A percentile compares a stretch with the other conserved stretches of the same genome.
Evolutionary conservation across 148 eudicot genomes (phyloP).

Genomic region (Pharnaceum exiguum): DNA sequence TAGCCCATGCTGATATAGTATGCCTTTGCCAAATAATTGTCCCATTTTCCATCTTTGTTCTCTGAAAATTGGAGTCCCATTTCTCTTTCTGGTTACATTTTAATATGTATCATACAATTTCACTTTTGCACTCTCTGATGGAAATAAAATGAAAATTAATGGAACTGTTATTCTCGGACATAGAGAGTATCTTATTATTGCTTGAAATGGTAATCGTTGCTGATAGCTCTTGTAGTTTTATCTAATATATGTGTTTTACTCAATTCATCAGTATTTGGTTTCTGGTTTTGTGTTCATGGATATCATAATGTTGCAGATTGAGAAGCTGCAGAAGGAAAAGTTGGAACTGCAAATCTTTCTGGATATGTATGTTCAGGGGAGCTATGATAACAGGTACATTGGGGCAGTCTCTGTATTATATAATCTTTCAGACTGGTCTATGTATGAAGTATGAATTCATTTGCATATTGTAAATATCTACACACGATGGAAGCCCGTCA

Average conservation of each 20-base stretch:
- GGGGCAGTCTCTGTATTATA: conserved; percentile 1
- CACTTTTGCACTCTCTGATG: too few relatives aligned
- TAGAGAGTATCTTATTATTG: background rate
- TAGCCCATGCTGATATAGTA: background rate
- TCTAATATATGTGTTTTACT: too few relatives aligned
- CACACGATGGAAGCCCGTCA: too few relatives aligned
- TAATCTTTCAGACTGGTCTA: background rate
- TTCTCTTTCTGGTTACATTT: too few relatives aligned
- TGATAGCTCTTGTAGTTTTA: too few relatives aligned
- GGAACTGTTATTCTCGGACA: too few relatives aligned
- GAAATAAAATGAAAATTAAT: too few relatives aligned
- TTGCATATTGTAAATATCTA: background rate
- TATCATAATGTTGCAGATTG: conserved; percentile 48
- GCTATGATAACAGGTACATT: conserved; percentile 68
- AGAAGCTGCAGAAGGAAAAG: conserved; percentile 70
- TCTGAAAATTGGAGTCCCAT: too few relatives aligned
- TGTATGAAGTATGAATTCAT: background rate
- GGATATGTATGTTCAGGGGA: conserved; percentile 82
- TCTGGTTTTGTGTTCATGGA: conserved; percentile 12
- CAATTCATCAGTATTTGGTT: background rate
- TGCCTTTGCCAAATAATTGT: too few relatives aligned
- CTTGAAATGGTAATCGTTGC: too few relatives aligned
- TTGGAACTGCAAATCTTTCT: conserved; percentile 55
- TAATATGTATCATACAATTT: too few relatives aligned
- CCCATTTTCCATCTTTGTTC: too few relatives aligned